A percentile compares a stretch with the other conserved stretches of the same genome.
Evolutionary conservation across 1,284 basidiomycete genomes (phyloP).

Genomic region (Sporisorium scitamineum): DNA sequence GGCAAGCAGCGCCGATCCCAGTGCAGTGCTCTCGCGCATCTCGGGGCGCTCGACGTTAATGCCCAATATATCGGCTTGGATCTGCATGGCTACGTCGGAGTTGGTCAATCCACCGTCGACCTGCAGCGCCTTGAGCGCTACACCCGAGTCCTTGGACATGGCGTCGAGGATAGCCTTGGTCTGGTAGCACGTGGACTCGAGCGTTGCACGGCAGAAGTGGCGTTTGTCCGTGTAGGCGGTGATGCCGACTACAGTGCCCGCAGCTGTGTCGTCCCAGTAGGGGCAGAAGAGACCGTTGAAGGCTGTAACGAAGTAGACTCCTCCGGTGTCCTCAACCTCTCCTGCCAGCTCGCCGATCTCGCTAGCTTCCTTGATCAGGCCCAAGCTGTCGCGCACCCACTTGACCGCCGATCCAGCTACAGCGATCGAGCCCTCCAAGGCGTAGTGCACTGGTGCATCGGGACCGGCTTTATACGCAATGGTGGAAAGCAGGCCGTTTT

Average conservation of each 20-base stretch:
- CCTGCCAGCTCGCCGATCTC: slow-evolving; percentile 89
- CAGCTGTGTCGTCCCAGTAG: slow-evolving; percentile 90
- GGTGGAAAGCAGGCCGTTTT: slow-evolving; percentile 88
- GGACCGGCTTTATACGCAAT: slow-evolving; percentile 94
- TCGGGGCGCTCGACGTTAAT: slow-evolving; percentile 90
- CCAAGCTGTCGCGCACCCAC: slow-evolving; percentile 92
- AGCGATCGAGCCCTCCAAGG: slow-evolving; percentile 92
- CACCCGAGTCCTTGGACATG: slow-evolving; percentile 84
- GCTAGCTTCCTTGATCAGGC: slow-evolving; percentile 81
- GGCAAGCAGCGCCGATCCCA: slow-evolving; percentile 96
- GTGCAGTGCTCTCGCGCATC: slow-evolving; percentile 97
- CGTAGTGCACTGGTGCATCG: slow-evolving; percentile 83
- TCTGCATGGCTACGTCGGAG: slow-evolving; percentile 82
- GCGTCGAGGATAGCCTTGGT: slow-evolving; percentile 93
- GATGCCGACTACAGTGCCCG: slow-evolving; percentile 81
- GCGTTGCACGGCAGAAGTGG: slow-evolving; percentile 86
- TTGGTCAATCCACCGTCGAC: slow-evolving; percentile 79
- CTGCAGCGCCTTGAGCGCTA: slow-evolving; percentile 82
- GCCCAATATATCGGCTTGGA: slow-evolving; percentile 92
- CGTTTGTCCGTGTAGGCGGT: slow-evolving; percentile 92
- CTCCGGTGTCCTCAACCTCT: slow-evolving; percentile 83
- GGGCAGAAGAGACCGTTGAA: slow-evolving; percentile 88
- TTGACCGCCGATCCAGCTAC: slow-evolving; percentile 96
- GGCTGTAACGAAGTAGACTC: slow-evolving; percentile 97
- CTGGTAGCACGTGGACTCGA: slow-evolving; percentile 85